Evolutionary conservation across 1,284 basidiomycete genomes (phyloP), one percentile per base, ranked within the genome.

Genomic region (Cerrena zonata): DNA sequence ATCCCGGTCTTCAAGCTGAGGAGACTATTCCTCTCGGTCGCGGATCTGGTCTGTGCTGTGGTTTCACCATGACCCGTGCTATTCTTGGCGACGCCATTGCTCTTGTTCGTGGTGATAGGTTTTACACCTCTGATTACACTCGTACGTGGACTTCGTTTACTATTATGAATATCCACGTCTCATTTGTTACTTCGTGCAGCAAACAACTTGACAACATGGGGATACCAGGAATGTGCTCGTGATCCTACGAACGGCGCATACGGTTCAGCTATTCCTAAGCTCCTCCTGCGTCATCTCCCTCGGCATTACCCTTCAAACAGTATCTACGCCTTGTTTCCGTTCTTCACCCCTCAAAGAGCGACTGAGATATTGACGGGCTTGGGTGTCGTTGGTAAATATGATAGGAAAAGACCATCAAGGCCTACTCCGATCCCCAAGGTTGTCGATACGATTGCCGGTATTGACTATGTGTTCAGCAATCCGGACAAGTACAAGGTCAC

Each of bases 21-120:
- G 54, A 56, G 63, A 89, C 51, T 82, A 87, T 68, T 12, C 78
- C 82, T 18, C 77, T 79, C 39, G 62, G 62, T 3, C 78, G 82
- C 5, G 89, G 89, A n/a, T 85, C 87, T 5, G 91, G 91, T 11
- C 64, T 91, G 2, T 90, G 88, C 65, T 88, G 89, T n/a, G 89
- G 90, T 22, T 91, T 84, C 70, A 92, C 91, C 5, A 88, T 92
- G 60, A 89, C 88, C 5, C 77, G 91, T 30, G 86, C 88, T 19
- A 94, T 94, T 57, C 73, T 94, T 15, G 77, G 85, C 12, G 91
- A 94, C 62, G 91, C 91, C 4, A 84, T 91, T 34, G 79, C 78
- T 46, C 73, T 92, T 70, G 86, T 72, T 21, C 62, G 67, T n/a
- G 65, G 59, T 43, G 53, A 61, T 43, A 38, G 49, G 38, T 58